Base-by-base conservation (phyloP, 148 eudicot genomes). In the Gaultheria prostrata region DNA sequence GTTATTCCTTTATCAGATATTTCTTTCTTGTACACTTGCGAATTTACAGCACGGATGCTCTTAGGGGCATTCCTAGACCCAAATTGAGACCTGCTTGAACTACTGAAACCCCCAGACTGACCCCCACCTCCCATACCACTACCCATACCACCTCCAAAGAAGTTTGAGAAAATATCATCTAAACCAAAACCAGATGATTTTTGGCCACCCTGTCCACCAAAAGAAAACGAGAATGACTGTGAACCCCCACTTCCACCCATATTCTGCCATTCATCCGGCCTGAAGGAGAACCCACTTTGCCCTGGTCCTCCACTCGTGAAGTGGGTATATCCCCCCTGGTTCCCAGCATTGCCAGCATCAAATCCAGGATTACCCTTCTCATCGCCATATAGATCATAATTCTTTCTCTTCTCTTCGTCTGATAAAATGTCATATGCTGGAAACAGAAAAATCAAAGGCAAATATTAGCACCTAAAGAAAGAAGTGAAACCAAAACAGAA, bases 391-490 rank as follows among this genome's bases (percentile, higher is more conserved):
- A 94, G 89, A 84, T 96, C 98, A 87, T 94, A 96, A 69, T 96
- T 96, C 87, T 96, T 96, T 88, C 99, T 88, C 85, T 96, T 94
- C 76, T 93, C 85, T 82, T 96, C 99, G 84, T 96, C 99, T 3
- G 98, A 94, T 84, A 96, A 84, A 43, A 93, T 90, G 82, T 96
- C 99, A 85, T 96, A 94, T 57, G 99, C 99, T 96, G 93, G 86
- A 78, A 86, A 71, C 32, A 78, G 51, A 75, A 57, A 80, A 70
- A 85, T 3, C 35, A 82, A 59, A 33, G 26, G 65, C n/a, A 84
- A 78, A 79, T 39, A 57, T 50, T 28, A 76, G 24, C 6, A 61
- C 30, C 32, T 24, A 72, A 2, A 50, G 63, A 54, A 56, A 30
- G 13, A 83, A 39, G 14, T 59, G 3, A 20, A 76, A 54, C 46